These are phyloP conservation scores for Candida sp. DNA, from an alignment of 1,139 yeast species.

Conservation along the genomic window DNA sequence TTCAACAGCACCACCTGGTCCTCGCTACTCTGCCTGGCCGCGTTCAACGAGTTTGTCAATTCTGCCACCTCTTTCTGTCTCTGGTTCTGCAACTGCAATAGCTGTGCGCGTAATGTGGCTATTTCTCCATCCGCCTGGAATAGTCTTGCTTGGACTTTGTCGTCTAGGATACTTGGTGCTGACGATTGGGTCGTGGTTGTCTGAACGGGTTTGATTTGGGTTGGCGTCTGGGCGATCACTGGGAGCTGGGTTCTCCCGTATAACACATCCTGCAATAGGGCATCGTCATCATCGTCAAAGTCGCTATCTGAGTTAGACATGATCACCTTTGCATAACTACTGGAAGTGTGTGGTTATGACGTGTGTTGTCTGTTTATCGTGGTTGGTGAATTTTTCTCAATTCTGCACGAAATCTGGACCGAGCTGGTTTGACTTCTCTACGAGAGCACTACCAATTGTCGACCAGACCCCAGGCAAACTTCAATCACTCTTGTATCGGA, in stretches of 20 bases:
- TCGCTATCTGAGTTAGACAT: constrained; percentile 15
- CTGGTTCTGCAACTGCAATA: constrained; percentile 50
- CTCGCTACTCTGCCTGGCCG: constrained; percentile 35
- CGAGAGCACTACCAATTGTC: neutral
- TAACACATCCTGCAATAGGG: constrained; percentile 25
- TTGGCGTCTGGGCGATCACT: constrained; percentile 2
- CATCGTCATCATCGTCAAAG: constrained; percentile 46
- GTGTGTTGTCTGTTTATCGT: neutral
- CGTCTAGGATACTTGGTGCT: constrained; percentile 4
- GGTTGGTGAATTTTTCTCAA: neutral
- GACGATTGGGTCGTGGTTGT: constrained; percentile 8
- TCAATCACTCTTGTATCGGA: neutral
- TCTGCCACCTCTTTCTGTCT: constrained; percentile 48
- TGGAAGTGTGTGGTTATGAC: too few relatives aligned
- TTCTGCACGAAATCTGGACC: neutral
- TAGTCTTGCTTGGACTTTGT: constrained; percentile 28
- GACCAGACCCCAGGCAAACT: neutral
- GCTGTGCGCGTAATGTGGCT: constrained; percentile 71
- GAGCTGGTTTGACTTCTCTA: neutral
- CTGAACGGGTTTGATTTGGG: constrained; percentile 6
- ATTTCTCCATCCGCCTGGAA: constrained; percentile 75
- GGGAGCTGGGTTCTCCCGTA: constrained; percentile 10
- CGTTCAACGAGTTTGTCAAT: constrained; percentile 37
- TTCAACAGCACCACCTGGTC: constrained; percentile 46
- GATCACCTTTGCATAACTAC: neutral